Percentiles rank a stretch among this genome's conserved stretches.
phyloP scores from a whole-genome alignment of 257 asterid species.

The Penstemon eatonii region DNA sequence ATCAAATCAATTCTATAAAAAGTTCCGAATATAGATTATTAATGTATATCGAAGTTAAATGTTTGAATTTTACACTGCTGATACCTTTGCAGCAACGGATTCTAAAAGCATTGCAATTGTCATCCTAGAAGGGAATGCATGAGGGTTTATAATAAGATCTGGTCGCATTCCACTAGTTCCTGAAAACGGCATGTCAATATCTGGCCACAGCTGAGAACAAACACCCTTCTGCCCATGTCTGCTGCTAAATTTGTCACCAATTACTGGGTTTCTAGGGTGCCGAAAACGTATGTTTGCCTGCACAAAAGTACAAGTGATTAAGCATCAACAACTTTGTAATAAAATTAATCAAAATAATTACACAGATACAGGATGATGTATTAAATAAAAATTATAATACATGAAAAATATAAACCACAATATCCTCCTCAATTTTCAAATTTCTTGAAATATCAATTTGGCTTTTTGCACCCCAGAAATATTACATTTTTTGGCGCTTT shows the following conservation, averaged over 20 bases:
- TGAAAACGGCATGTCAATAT: constrained; percentile 91
- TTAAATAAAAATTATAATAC: not conserved
- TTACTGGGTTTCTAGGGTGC: constrained; percentile 80
- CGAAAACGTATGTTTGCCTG: constrained; percentile 91
- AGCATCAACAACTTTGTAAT: not conserved
- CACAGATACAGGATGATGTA: not conserved
- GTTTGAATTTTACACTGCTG: not conserved
- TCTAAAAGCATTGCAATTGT: constrained; percentile 97
- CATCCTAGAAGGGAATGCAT: constrained; percentile 98
- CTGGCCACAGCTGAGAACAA: constrained; percentile 97
- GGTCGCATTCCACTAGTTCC: constrained; percentile 92
- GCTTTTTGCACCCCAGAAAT: no score
- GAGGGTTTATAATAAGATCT: constrained; percentile 97
- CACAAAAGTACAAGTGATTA: constrained; percentile 25
- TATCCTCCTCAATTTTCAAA: no score
- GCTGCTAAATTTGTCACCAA: constrained; percentile 99
- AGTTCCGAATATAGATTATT: not conserved
- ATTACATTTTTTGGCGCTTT: no score
- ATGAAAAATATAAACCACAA: no score
- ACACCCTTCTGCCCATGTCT: constrained; percentile 99
- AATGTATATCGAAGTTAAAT: constrained; percentile 3
- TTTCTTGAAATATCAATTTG: no score
- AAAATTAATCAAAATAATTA: not conserved
- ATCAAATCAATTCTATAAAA: constrained; percentile 12
- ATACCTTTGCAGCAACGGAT: constrained; percentile 95